Evolutionary conservation across 2,329 filamentous ascomycete genomes (phyloP).

Genomic region (Fusarium torreyae): DNA sequence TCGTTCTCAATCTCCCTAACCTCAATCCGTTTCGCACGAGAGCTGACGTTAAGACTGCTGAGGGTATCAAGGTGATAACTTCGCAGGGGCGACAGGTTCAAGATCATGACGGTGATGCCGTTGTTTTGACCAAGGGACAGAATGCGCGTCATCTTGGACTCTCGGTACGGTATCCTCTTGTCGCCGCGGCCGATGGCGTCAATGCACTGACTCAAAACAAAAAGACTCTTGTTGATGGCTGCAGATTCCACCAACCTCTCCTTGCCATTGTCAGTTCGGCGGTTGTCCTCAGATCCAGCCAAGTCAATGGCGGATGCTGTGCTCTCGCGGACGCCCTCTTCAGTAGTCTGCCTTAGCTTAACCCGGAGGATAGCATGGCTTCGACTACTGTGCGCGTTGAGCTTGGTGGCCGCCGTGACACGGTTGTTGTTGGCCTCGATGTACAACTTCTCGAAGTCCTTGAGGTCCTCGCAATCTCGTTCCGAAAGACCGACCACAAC

Average conservation of each 20-base stretch:
- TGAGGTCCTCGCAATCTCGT: constrained; percentile 84
- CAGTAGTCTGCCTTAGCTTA: constrained; percentile 84
- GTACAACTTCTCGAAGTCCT: constrained; percentile 91
- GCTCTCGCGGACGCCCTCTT: constrained; percentile 78
- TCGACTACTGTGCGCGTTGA: constrained; percentile 91
- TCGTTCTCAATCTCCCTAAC: constrained; percentile 97
- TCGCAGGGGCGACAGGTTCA: constrained; percentile 92
- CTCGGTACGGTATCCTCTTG: constrained; percentile 89
- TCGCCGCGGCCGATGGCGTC: constrained; percentile 87
- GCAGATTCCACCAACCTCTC: constrained; percentile 95
- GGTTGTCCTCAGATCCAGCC: constrained; percentile 95
- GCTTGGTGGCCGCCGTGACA: constrained; percentile 90
- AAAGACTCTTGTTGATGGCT: constrained; percentile 97
- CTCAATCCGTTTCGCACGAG: constrained; percentile 95
- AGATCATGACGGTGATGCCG: constrained; percentile 95
- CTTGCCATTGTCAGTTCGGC: constrained; percentile 92
- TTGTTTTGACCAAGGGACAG: constrained; percentile 94
- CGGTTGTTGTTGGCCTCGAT: constrained; percentile 93
- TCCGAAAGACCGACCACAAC: constrained; percentile 90
- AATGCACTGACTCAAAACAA: constrained; percentile 94
- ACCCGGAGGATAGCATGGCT: constrained; percentile 94
- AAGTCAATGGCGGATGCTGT: constrained; percentile 95
- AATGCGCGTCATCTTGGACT: constrained; percentile 98
- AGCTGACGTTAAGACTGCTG: constrained; percentile 94
- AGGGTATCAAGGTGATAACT: constrained; percentile 95